A percentile compares a stretch with the other conserved stretches of the same genome.
Evolutionary conservation across 2,329 filamentous ascomycete genomes (phyloP).

Genomic region (Aspergillus jensenii): DNA sequence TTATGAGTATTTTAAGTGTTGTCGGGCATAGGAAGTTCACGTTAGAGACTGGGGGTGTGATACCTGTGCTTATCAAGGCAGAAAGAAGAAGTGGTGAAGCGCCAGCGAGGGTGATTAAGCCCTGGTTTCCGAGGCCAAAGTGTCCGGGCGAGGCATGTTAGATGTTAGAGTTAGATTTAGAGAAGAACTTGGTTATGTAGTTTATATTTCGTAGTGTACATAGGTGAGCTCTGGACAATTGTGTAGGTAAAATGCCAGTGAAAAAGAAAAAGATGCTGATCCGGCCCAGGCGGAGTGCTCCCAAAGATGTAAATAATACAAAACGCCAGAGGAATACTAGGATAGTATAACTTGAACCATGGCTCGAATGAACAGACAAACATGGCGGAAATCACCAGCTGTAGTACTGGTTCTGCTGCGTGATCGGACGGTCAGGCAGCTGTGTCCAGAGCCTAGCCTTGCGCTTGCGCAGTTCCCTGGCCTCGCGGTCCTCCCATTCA

Average conservation of each 20-base stretch:
- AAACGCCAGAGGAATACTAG: slow-evolving; percentile 23
- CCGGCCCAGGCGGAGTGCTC: slow-evolving; percentile 19
- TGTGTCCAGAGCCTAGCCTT: slow-evolving; percentile 82
- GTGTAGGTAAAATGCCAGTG: background rate
- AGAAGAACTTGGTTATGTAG: background rate
- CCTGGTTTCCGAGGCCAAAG: slow-evolving; percentile 23
- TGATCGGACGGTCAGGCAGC: slow-evolving; percentile 80
- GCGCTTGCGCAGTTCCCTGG: slow-evolving; percentile 72
- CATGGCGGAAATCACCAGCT: slow-evolving; percentile 65
- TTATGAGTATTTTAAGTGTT: slow-evolving; percentile 52
- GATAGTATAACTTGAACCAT: background rate
- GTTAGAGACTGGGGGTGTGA: slow-evolving; percentile 51
- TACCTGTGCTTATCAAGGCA: slow-evolving; percentile 52
- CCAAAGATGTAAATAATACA: slow-evolving; percentile 29
- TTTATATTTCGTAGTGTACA: slow-evolving; percentile 14
- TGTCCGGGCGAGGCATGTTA: slow-evolving; percentile 19
- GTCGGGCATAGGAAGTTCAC: slow-evolving; percentile 48
- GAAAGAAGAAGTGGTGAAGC: slow-evolving; percentile 26
- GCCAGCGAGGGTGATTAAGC: slow-evolving; percentile 23
- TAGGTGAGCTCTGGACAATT: slow-evolving; percentile 1
- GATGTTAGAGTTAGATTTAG: background rate
- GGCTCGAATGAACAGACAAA: slow-evolving; percentile 5
- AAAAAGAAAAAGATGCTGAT: slow-evolving; percentile 13
- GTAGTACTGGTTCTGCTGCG: slow-evolving; percentile 84
- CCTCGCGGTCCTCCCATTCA: slow-evolving; percentile 72